Conservation (phyloP, 805 yeast genomes). For the Candida dendrica region DNA sequence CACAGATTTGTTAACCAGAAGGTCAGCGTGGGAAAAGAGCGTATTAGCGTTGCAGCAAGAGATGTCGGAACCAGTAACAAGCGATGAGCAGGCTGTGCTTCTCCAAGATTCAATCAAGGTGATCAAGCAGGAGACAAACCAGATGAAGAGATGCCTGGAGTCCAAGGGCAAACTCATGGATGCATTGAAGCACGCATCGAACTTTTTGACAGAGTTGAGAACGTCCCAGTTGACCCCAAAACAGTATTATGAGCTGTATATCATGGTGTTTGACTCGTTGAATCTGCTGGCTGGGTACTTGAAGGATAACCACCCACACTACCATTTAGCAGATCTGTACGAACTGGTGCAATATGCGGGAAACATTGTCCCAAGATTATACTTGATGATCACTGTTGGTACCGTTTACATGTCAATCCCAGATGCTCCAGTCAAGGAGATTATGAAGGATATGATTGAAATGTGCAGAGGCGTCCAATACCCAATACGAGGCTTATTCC, state of each 20-base stretch:
- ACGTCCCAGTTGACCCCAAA: constrained; percentile 75
- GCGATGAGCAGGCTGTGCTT: constrained; percentile 20
- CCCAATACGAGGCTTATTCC: constrained; percentile 85
- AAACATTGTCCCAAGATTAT: constrained; percentile 84
- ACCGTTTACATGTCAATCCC: constrained; percentile 74
- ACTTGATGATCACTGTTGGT: constrained; percentile 93
- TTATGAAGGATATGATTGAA: constrained; percentile 93
- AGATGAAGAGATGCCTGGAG: constrained; percentile 73
- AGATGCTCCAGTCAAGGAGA: constrained; percentile 76
- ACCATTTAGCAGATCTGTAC: constrained; percentile 80
- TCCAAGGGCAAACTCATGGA: constrained; percentile 69
- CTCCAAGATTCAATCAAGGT: constrained; percentile 39
- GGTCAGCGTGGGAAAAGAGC: no score
- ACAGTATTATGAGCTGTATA: constrained; percentile 88
- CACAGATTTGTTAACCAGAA: no score
- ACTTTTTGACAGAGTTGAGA: constrained; percentile 73
- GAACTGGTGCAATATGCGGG: constrained; percentile 95
- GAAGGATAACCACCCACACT: constrained; percentile 57
- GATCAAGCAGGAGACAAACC: constrained; percentile 63
- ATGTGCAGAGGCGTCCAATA: constrained; percentile 97
- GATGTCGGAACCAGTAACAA: constrained; percentile 1
- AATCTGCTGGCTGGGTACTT: constrained; percentile 59
- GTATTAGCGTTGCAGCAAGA: no score
- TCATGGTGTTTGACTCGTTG: constrained; percentile 75
- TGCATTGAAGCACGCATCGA: constrained; percentile 81